Evolutionary conservation across 305 asterid genomes (phyloP).

Genomic region (Fraxinus sp.): DNA sequence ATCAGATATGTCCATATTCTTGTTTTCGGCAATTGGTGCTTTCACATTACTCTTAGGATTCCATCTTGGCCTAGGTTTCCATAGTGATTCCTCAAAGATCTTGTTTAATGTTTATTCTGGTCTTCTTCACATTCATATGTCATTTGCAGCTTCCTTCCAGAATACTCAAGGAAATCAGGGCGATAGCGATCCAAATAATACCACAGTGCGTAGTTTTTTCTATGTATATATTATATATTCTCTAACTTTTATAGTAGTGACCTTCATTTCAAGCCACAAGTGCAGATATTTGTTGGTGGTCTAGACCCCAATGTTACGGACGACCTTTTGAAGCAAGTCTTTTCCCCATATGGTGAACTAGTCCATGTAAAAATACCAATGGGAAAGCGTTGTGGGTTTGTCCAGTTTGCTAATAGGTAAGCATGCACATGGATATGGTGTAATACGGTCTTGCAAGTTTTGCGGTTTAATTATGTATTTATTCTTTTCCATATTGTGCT

Average conservation of each 20-base stretch:
- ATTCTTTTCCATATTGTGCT: conserved; percentile 16
- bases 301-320: conserved; percentile 75
- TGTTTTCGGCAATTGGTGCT: neutral
- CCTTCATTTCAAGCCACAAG: neutral
- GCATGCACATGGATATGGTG: neutral
- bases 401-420: conserved; percentile 79
- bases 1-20: neutral
- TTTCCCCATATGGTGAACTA: conserved; percentile 72
- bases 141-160: conserved; percentile 69
- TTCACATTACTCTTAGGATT: neutral
- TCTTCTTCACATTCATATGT: conserved; percentile 31
- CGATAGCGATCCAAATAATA: conserved; percentile 84
- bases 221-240: conserved; percentile 10
- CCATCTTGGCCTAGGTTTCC: neutral
- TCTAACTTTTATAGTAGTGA: conserved; percentile 18
- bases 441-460: neutral
- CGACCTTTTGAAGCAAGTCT: conserved; percentile 71
- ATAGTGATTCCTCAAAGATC: neutral
- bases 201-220: conserved; percentile 64
- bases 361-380: conserved; percentile 82
- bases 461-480: neutral
- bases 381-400: conserved; percentile 90
- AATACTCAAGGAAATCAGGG: conserved; percentile 70
- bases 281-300: conserved; percentile 90
- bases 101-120: conserved; percentile 6